These are phyloP conservation scores for Castanea sativa DNA, from an alignment of 306 rosid species.

Conservation along the genomic window DNA sequence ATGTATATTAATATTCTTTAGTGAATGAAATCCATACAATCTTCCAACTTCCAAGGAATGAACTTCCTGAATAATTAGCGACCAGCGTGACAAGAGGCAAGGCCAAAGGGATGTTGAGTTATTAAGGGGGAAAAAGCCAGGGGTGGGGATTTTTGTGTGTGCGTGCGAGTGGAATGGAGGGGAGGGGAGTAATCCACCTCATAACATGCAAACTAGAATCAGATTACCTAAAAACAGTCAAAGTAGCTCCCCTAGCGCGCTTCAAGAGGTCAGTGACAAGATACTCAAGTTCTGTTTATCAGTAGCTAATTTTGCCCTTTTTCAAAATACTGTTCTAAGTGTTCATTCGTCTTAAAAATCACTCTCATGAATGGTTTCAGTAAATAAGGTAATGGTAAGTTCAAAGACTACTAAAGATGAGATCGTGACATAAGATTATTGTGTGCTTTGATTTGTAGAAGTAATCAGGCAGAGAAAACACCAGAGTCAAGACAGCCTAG, in stretches of 20 bases:
- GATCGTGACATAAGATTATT: neutral
- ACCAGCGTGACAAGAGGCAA: neutral
- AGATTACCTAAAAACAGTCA: neutral
- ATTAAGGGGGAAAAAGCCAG: neutral
- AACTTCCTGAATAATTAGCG: neutral
- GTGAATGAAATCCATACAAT: neutral
- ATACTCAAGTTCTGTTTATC: neutral
- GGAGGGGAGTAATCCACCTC: neutral
- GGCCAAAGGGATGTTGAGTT: neutral
- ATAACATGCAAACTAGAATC: neutral
- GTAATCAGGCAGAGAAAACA: neutral
- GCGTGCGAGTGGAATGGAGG: fast-evolving
- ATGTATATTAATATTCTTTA: neutral
- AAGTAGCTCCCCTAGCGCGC: neutral
- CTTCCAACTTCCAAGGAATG: neutral
- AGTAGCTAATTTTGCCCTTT: neutral
- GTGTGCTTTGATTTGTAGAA: neutral
- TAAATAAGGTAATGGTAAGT: neutral
- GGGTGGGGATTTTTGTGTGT: neutral
- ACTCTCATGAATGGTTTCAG: neutral
- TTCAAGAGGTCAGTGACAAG: neutral
- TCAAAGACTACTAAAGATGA: too few species aligned
- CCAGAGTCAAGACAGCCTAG: neutral
- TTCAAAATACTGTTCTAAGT: neutral
- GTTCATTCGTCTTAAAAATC: neutral